phyloP scores from a whole-genome alignment of 345 rosid genomes.

The Lepidium aucheri region DNA sequence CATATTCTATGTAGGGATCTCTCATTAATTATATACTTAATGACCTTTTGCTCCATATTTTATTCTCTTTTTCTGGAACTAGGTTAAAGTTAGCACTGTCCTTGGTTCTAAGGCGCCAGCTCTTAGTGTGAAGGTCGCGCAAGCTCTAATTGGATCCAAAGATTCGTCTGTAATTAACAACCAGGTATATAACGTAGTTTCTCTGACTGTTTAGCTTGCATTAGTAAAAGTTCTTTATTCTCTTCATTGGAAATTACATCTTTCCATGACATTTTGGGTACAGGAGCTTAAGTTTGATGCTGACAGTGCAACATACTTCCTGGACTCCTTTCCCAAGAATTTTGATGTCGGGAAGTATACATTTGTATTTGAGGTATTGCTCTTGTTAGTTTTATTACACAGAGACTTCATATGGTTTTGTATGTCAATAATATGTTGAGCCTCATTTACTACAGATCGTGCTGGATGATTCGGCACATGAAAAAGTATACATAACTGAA shows the following conservation, averaged over 20 bases:
- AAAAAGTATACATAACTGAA: slow-evolving; percentile 51
- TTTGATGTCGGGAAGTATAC: slow-evolving; percentile 77
- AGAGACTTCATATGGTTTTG: slow-evolving; percentile 2
- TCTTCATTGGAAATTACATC: neutral
- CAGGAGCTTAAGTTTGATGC: slow-evolving; percentile 80
- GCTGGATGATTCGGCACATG: slow-evolving; percentile 55
- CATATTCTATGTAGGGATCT: neutral
- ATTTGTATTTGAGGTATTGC: slow-evolving; percentile 77
- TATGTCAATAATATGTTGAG: neutral
- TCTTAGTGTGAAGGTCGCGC: slow-evolving; percentile 60
- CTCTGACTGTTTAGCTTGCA: neutral
- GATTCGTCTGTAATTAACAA: slow-evolving; percentile 49
- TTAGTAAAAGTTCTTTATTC: neutral
- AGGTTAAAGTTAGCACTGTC: slow-evolving; percentile 85
- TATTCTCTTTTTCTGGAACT: slow-evolving; percentile 8
- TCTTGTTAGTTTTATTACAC: neutral
- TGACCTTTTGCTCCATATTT: neutral
- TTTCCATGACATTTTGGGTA: slow-evolving; percentile 11
- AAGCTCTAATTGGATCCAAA: slow-evolving; percentile 43
- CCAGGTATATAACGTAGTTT: slow-evolving; percentile 40
- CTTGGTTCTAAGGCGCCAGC: slow-evolving; percentile 84
- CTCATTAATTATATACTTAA: neutral
- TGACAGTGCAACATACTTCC: slow-evolving; percentile 33
- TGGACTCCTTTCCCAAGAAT: slow-evolving; percentile 48
- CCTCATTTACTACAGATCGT: slow-evolving; percentile 35